Evolutionary conservation across 257 asterid genomes (phyloP), one percentile per base, ranked within the genome.

Genomic region (Scutellaria minor): DNA sequence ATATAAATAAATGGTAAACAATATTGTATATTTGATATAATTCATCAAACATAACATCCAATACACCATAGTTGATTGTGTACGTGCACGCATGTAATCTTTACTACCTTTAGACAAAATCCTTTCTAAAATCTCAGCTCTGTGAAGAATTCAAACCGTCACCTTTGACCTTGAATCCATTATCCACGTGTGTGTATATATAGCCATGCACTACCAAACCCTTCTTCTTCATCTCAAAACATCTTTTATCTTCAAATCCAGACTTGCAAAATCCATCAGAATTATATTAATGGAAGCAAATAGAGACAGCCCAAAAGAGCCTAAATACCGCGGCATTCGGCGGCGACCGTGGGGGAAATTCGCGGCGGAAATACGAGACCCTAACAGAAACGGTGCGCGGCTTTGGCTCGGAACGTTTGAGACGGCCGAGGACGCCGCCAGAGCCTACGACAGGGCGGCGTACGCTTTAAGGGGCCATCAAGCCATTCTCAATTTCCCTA

Each of bases 351-450:
- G 96, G 96, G 95, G 97, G 3, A 90, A 88, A 15, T 90, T 71
- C 56, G 97, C 97, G 0, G 97, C 96, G 3, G 97, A 90, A 60
- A 90, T 90, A 52, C 93, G 97, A 3, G 90, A 90, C 51, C 97
- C 96, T 0, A 84, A 31, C 0, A 50, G 83, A 10, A 84, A 87
- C n/a, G 93, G 97, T 0, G 87, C 91, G 1, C 86, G 97, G 0
- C 50, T 86, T 35, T 90, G 97, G 97, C 83, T 90, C 5, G 97
- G 97, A 3, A 90, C 95, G 5, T 90, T 67, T 10, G 88, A 84
- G 57, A 87, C 96, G 12, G 90, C 90, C 1, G 93, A 88, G 79
- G 93, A 88, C 39, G 96, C 96, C 0, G 97, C 97, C 1, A 37
- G 90, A 64, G 97, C 96, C 2, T 90, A 88, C 37, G 97, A 90